Evolutionary conservation across 495 filamentous ascomycete genomes (phyloP).

Genomic region (Penicillium nucicola): DNA sequence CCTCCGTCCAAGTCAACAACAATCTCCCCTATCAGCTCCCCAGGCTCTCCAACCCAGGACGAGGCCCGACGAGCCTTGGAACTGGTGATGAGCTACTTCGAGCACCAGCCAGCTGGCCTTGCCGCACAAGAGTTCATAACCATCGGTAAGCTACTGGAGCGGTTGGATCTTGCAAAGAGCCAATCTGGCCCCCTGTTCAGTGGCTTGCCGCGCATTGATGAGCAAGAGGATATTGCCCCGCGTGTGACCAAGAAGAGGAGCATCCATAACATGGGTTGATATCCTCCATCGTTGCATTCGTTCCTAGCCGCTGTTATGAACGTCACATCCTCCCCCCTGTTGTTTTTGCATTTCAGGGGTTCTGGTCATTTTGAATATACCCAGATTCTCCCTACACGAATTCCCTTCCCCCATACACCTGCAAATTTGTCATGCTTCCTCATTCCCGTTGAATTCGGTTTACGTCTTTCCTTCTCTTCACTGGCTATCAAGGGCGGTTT

Average conservation of each 20-base stretch:
- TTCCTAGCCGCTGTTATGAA: neutral
- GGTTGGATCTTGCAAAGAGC: constrained; percentile 65
- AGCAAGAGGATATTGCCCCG: constrained; percentile 36
- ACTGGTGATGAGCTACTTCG: constrained; percentile 80
- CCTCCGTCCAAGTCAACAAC: constrained; percentile 40
- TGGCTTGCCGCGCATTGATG: constrained; percentile 64
- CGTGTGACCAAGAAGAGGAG: constrained; percentile 50
- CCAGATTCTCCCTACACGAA: neutral
- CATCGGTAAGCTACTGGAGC: constrained; percentile 83
- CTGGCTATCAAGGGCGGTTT: neutral
- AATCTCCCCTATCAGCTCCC: constrained; percentile 37
- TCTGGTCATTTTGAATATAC: no score
- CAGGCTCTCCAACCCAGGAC: constrained; percentile 77
- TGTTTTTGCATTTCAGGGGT: neutral
- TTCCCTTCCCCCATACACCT: neutral
- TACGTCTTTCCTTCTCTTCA: neutral
- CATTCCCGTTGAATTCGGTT: neutral
- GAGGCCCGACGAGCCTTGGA: constrained; percentile 85
- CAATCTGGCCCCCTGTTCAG: constrained; percentile 60
- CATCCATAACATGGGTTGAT: constrained; percentile 45
- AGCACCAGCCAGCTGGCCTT: constrained; percentile 64
- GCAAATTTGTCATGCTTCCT: neutral
- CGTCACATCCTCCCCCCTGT: neutral
- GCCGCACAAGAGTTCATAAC: constrained; percentile 78
- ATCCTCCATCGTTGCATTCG: neutral